phyloP scores from a whole-genome alignment of 345 rosid species.

The Eucalyptus melliodora region DNA sequence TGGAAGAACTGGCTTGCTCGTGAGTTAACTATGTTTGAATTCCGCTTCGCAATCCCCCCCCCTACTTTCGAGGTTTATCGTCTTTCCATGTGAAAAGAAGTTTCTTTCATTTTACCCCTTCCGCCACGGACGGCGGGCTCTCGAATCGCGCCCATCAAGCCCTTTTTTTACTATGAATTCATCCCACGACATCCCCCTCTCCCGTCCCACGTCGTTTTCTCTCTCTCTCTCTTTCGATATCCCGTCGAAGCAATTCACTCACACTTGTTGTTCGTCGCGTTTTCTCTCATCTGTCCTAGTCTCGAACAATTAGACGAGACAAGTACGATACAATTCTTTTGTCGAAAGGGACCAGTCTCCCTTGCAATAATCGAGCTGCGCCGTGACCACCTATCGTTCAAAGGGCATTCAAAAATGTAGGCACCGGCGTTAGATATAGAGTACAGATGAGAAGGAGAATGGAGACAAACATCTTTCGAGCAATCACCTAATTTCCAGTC shows the following conservation, averaged over 20 bases:
- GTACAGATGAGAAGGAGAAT: neutral
- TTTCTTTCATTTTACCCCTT: neutral
- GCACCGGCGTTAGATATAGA: neutral
- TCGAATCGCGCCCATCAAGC: neutral
- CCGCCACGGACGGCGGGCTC: neutral
- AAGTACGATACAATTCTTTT: neutral
- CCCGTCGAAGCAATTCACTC: neutral
- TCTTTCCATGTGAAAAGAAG: neutral
- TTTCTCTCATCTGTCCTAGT: neutral
- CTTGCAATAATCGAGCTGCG: neutral
- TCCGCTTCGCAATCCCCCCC: neutral
- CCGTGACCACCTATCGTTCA: neutral
- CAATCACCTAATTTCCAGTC: neutral
- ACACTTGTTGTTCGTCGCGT: neutral
- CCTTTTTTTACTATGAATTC: neutral
- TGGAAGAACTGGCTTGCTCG: neutral
- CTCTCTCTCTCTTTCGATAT: neutral
- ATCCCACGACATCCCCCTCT: neutral
- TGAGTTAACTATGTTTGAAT: neutral
- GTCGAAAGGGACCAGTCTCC: neutral
- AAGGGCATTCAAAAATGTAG: neutral
- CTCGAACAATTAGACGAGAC: neutral
- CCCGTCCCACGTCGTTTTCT: neutral
- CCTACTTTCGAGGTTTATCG: neutral
- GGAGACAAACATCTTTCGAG: neutral